Evolutionary conservation across 2,329 filamentous ascomycete species (phyloP).

Genomic region (Diaporthe aspalathi): DNA sequence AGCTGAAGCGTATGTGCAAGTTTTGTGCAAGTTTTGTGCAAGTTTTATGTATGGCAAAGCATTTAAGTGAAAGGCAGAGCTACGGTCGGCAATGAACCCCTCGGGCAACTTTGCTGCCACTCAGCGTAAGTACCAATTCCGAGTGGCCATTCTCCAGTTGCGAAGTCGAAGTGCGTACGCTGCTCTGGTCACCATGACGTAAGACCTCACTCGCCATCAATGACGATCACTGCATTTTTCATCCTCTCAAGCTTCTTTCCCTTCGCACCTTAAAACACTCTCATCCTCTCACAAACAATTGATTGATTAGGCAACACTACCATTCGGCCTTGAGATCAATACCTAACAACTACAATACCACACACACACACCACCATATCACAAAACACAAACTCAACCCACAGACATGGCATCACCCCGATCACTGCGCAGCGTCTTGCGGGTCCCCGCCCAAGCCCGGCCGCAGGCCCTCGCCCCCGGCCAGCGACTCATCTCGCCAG

Average conservation of each 20-base stretch:
- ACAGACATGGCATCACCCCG: conserved; percentile 30
- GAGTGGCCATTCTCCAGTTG: no score
- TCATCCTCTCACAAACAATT: neutral
- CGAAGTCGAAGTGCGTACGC: no score
- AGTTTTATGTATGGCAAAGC: no score
- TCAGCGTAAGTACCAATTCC: neutral
- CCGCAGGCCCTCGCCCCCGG: conserved; percentile 12
- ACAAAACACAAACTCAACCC: neutral
- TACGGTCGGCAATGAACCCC: neutral
- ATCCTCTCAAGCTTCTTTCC: neutral
- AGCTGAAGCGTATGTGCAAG: no score
- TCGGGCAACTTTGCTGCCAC: neutral
- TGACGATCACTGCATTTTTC: conserved; percentile 12
- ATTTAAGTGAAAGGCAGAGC: neutral
- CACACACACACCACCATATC: no score
- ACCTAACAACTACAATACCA: neutral
- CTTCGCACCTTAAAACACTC: neutral
- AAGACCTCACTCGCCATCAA: conserved; percentile 3
- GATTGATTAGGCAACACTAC: neutral
- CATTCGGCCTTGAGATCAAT: neutral
- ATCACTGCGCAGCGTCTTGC: conserved; percentile 36
- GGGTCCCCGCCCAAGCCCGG: conserved; percentile 35
- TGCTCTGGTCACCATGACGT: conserved; percentile 36
- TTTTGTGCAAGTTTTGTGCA: no score
- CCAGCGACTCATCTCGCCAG: conserved; percentile 20